These are phyloP conservation scores for Ophiostoma himal-ulmi DNA, from an alignment of 2,329 filamentous ascomycete genomes.

Conservation along the genomic window DNA sequence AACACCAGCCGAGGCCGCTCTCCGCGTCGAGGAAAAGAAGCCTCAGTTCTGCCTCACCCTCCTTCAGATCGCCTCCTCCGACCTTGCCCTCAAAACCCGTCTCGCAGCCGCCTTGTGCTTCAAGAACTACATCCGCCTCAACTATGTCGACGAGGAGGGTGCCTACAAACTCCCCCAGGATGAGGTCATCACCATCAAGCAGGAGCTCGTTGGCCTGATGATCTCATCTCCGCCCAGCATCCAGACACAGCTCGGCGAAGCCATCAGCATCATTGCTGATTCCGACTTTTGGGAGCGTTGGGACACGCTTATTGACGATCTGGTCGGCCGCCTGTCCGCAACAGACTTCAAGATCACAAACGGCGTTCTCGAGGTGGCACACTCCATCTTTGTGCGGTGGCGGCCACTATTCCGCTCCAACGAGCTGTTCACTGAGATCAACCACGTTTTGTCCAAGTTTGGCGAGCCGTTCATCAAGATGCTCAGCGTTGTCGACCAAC, in stretches of 20 bases:
- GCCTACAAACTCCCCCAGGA: constrained; percentile 78
- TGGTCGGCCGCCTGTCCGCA: constrained; percentile 78
- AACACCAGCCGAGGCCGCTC: constrained; percentile 68
- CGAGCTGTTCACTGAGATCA: constrained; percentile 89
- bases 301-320: constrained; percentile 81
- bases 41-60: constrained; percentile 82
- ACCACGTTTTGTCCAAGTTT: constrained; percentile 86
- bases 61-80: constrained; percentile 80
- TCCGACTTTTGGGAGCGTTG: constrained; percentile 95
- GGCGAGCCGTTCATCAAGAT: constrained; percentile 75
- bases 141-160: constrained; percentile 93
- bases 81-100: constrained; percentile 69
- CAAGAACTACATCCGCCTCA: constrained; percentile 95
- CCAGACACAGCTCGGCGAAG: constrained; percentile 90
- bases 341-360: constrained; percentile 81
- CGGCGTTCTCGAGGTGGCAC: constrained; percentile 91
- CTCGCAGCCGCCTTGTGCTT: constrained; percentile 88
- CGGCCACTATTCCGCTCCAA: constrained; percentile 89
- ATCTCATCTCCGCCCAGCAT: constrained; percentile 81
- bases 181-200: constrained; percentile 88
- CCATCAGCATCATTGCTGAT: constrained; percentile 94
- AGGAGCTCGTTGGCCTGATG: constrained; percentile 93
- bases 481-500: constrained; percentile 66
- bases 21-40: constrained; percentile 73
- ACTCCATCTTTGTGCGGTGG: constrained; percentile 97